Base-by-base conservation (phyloP, 2,329 filamentous ascomycete species). In the Ramularia collo-cygni region DNA sequence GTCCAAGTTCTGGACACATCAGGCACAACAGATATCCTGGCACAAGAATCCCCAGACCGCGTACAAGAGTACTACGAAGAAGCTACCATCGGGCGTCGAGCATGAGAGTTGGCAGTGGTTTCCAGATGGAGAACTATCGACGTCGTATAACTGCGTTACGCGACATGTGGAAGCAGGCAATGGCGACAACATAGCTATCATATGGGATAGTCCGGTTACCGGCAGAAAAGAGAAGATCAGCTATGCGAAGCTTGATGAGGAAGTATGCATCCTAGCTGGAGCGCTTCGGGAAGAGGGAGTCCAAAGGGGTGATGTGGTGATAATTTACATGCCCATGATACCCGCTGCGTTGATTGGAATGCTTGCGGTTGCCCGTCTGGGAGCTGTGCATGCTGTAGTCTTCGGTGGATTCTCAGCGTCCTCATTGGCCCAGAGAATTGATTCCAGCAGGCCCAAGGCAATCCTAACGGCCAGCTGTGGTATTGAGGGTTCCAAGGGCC, bases 311-410 rank as follows among this genome's bases (percentile, higher is more conserved):
- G 85, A 95, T 66, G 83, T 92, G 1, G 86, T 95, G 4, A 73
- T 95, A 48, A 76, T 95, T 18, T 96, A 95, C 64, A 95, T 95
- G 89, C 89, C 89, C 39, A 95, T 95, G 89, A 86, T 95, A 30
- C 89, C 90, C 1, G 81, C 86, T 0, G 85, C 88, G 2, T 62
- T 95, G n/a, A 79, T 93, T 46, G 89, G 84, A 8, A 87, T 92
- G 49, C 76, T 95, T 3, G 88, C 90, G 16, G 77, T 84, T 43
- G 79, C 79, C 45, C 78, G 88, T 8, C 71, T 95, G 1, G 90
- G 89, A 8, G 90, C 88, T 12, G 79, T 95, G 37, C 90, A 96
- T 59, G 81, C 85, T 3, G 86, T 94, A 4, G 90, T 96, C 3
- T 95, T 95, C 63, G 90, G 90, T 29, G 89, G 90, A 0, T 96